phyloP scores from a whole-genome alignment of 352 stramenopile species.

The Blastocystis sp. region DNA sequence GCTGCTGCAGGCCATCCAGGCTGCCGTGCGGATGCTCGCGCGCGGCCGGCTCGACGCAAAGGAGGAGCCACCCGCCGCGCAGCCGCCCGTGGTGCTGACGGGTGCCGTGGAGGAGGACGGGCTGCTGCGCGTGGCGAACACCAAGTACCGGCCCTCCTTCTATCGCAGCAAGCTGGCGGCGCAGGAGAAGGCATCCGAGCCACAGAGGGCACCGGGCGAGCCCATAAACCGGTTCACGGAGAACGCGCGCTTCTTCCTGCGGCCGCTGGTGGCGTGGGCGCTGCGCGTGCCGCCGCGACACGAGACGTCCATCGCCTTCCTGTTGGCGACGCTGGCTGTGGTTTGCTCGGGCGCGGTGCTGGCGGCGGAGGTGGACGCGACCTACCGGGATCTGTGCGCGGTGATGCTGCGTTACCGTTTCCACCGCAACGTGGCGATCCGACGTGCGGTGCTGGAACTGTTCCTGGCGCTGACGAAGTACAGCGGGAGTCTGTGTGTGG shows the following conservation, averaged over 20 bases:
- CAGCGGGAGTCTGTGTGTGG: background rate
- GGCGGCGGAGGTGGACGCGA: constrained; percentile 3
- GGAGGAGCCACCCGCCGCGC: background rate
- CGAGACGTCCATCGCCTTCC: background rate
- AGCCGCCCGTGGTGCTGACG: background rate
- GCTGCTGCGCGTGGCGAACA: constrained; percentile 36
- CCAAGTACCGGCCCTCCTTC: constrained; percentile 43
- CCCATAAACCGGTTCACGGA: constrained; percentile 19
- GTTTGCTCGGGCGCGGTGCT: constrained; percentile 27
- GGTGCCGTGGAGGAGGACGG: background rate
- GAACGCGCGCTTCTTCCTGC: background rate
- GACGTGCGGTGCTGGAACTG: constrained; percentile 5
- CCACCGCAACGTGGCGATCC: constrained; percentile 1
- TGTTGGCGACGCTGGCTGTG: background rate
- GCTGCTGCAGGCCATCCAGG: constrained; percentile 4
- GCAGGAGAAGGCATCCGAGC: background rate
- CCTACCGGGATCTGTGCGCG: background rate
- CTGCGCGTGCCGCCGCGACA: constrained; percentile 42
- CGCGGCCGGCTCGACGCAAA: background rate
- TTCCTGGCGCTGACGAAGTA: constrained; percentile 19
- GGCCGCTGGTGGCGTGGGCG: constrained; percentile 13
- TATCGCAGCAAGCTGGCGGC: constrained; percentile 27
- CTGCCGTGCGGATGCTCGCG: background rate
- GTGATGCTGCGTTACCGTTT: constrained; percentile 37
- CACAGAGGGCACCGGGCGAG: background rate